These are phyloP conservation scores for Falciphora oryzae DNA, from an alignment of 2,329 filamentous ascomycete genomes.

Conservation along the genomic window DNA sequence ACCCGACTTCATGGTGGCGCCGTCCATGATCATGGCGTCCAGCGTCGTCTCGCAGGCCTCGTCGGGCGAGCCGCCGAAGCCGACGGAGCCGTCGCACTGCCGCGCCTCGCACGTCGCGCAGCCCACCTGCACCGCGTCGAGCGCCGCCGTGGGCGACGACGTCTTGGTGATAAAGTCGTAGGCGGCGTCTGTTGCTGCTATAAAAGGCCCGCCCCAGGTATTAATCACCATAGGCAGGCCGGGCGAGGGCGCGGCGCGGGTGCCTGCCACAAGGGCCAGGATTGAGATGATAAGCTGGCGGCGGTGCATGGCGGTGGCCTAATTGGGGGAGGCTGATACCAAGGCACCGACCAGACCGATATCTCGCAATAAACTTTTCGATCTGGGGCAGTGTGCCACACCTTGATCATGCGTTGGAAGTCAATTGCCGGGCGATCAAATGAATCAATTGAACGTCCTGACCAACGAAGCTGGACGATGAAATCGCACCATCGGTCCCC, in stretches of 20 bases:
- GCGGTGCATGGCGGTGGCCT: background rate
- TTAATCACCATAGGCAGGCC: constrained; percentile 46
- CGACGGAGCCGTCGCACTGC: constrained; percentile 50
- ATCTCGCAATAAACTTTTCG: no score
- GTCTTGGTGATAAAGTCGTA: constrained; percentile 30
- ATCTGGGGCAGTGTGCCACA: no score
- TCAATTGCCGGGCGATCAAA: background rate
- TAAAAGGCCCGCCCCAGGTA: constrained; percentile 49
- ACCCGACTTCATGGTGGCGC: constrained; percentile 45
- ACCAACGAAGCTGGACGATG: no score
- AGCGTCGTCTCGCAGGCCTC: constrained; percentile 53
- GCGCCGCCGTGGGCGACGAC: constrained; percentile 23
- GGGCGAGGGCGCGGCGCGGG: constrained; percentile 22
- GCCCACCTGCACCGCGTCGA: constrained; percentile 48
- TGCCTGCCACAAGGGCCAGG: background rate
- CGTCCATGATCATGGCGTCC: constrained; percentile 55
- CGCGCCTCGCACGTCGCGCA: constrained; percentile 44
- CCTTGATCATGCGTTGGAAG: background rate
- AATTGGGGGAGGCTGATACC: no score
- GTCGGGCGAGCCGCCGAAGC: constrained; percentile 49
- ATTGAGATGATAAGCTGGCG: background rate
- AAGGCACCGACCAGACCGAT: no score
- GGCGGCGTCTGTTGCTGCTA: constrained; percentile 44
- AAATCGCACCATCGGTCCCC: no score
- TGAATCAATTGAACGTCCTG: background rate